Conservation (phyloP, 129 eudicot genomes). For the Tanacetum coccineum region DNA sequence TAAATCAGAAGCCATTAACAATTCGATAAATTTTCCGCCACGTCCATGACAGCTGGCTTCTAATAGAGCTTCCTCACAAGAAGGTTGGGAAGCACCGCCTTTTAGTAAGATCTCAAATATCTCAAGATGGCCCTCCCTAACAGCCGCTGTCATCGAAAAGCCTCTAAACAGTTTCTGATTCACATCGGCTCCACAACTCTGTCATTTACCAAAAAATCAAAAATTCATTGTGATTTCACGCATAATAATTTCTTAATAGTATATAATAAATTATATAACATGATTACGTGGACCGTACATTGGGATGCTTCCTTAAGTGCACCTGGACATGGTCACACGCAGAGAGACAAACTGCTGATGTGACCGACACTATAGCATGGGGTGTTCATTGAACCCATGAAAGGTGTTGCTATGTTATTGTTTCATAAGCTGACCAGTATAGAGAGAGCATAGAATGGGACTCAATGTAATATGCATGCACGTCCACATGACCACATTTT, state of each 20-base stretch:
- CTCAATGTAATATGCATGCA: conserved; percentile 24
- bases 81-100: conserved; percentile 85
- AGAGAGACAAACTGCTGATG: conserved; percentile 25
- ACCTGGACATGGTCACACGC: conserved; percentile 23
- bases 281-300: conserved; percentile 9
- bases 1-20: conserved; percentile 76
- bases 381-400: conserved; percentile 21
- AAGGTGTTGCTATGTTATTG: conserved; percentile 18
- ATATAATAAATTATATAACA: not conserved
- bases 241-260: conserved; percentile 13
- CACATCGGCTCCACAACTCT: conserved; percentile 80
- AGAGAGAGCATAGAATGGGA: conserved; percentile 43
- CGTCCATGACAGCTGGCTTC: conserved; percentile 86
- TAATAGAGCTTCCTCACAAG: conserved; percentile 88
- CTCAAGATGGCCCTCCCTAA: conserved; percentile 79
- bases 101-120: conserved; percentile 78
- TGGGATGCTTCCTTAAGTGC: conserved; percentile 19
- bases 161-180: conserved; percentile 82
- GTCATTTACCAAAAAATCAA: conserved; percentile 33
- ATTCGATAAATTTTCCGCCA: conserved; percentile 47
- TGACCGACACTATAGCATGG: conserved; percentile 33
- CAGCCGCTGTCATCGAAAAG: conserved; percentile 76
- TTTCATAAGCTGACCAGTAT: conserved; percentile 22
- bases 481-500: conserved; percentile 24
- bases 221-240: conserved; percentile 12